Conservation (phyloP, 495 filamentous ascomycete genomes). For the Lasiosphaeria miniovina region DNA sequence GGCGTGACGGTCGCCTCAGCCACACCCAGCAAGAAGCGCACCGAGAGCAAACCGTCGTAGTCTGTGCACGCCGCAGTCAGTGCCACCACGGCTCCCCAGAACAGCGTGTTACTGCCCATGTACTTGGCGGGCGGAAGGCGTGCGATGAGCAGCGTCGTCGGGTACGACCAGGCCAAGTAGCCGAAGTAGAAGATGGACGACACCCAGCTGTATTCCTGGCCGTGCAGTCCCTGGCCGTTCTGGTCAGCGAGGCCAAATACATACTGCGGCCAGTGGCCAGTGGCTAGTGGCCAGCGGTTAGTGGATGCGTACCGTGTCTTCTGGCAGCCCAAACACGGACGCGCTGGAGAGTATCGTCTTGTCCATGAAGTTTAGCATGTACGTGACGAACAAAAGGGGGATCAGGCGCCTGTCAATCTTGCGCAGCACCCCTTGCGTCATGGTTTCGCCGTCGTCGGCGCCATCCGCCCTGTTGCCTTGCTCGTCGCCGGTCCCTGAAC, state of each 20-base stretch:
- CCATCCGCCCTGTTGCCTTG: background rate
- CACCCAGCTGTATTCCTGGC: slow-evolving; percentile 37
- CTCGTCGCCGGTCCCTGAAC: background rate
- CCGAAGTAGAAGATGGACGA: slow-evolving; percentile 36
- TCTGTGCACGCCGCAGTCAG: slow-evolving; percentile 69
- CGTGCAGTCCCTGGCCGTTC: slow-evolving; percentile 19
- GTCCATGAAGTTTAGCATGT: slow-evolving; percentile 64
- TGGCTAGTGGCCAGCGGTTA: background rate
- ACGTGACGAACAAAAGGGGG: slow-evolving; percentile 56
- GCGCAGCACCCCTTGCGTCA: slow-evolving; percentile 21
- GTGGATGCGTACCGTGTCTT: background rate
- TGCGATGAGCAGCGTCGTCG: slow-evolving; percentile 42
- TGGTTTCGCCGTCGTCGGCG: background rate
- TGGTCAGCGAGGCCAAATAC: background rate
- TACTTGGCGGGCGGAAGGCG: slow-evolving; percentile 55
- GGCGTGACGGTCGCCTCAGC: slow-evolving; percentile 64
- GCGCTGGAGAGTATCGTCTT: slow-evolving; percentile 43
- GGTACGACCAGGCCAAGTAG: slow-evolving; percentile 32
- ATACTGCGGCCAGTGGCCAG: background rate
- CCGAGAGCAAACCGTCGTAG: slow-evolving; percentile 58
- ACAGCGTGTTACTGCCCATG: slow-evolving; percentile 49
- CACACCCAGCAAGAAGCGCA: slow-evolving; percentile 57
- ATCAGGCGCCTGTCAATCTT: slow-evolving; percentile 40
- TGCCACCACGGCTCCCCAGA: slow-evolving; percentile 69
- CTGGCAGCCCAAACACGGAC: slow-evolving; percentile 32